phyloP scores from a whole-genome alignment of 768 basidiomycete species.

The Rhodotorula babjevae region DNA sequence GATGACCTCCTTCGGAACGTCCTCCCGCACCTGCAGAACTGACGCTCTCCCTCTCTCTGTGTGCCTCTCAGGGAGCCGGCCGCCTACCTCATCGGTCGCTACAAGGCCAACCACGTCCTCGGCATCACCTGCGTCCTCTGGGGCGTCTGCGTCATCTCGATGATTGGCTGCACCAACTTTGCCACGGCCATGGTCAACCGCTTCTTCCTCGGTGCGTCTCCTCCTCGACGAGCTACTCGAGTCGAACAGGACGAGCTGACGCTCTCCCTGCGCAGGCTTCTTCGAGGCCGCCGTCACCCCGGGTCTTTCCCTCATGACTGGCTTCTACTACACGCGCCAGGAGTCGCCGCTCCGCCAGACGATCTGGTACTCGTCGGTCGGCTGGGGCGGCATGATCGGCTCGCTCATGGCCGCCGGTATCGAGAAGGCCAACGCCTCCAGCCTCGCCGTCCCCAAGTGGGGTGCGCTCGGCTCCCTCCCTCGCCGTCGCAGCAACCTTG shows the following conservation, averaged over 20 bases:
- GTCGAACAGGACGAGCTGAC: background rate
- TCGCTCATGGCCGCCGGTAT: conserved; percentile 48
- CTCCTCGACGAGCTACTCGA: background rate
- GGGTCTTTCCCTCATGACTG: conserved; percentile 47
- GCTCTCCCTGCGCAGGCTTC: conserved; percentile 18
- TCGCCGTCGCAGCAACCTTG: too few relatives aligned
- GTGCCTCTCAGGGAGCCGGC: background rate
- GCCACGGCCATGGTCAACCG: conserved; percentile 45
- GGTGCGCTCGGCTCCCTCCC: too few relatives aligned
- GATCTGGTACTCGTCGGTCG: conserved; percentile 47
- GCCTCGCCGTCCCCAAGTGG: conserved; percentile 23
- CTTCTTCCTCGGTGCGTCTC: conserved; percentile 44
- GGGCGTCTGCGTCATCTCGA: conserved; percentile 46
- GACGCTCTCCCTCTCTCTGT: too few relatives aligned
- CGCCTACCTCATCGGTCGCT: conserved; percentile 40
- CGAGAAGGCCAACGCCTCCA: background rate
- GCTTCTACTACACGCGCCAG: conserved; percentile 43
- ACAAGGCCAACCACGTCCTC: conserved; percentile 45
- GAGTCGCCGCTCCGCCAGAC: conserved; percentile 46
- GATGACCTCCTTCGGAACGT: too few relatives aligned
- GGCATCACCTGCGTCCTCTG: conserved; percentile 46
- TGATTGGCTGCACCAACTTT: conserved; percentile 45
- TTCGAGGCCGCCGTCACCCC: conserved; percentile 48
- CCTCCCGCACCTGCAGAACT: too few relatives aligned
- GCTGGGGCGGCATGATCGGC: conserved; percentile 48